Evolutionary conservation across 2,329 filamentous ascomycete genomes (phyloP), one percentile per base, ranked within the genome.

Genomic region (Falciphora oryzae): DNA sequence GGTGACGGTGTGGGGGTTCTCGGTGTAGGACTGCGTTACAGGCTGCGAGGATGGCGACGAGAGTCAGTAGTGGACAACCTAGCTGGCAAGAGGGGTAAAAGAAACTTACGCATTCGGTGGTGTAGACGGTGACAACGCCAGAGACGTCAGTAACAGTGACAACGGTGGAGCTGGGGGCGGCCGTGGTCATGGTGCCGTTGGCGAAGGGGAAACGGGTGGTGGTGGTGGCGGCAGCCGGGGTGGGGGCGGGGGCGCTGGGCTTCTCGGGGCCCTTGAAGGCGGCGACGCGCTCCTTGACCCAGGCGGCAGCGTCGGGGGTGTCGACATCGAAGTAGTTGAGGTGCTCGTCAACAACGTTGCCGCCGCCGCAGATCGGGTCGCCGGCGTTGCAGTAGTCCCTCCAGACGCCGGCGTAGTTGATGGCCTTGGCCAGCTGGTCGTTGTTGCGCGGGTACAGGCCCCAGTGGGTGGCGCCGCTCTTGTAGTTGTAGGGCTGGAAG

Each of bases 251-350:
- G 22, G 44, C 3, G 16, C 38, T 44, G 22, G 44, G 2, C 44
- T 53, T 53, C 5, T 2, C 22, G 22, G 44, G 44, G 22, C 44
- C 44, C 44, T 53, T n/a, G 44, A 53, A 53, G 44, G 44, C 44
- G 44, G 44, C 44, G 44, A 53, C 8, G 44, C 44, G 44, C 22
- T 25, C 8, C 57, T 70, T 68, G 38, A 74, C 71, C 71, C 72
- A 74, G 3, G 64, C 65, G 2, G 67, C 72, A 8, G 72, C 72
- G n/a, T 70, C 65, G 11, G 66, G 63, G 3, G 69, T 67, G 65
- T 71, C 72, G 11, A 69, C n/a, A 16, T 74, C 68, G 61, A 74
- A 75, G 67, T 75, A 75, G 61, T 71, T 69, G 27, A 71, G 67
- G 65, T 74, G 73, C 25, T 44, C 44, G 44, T 62, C 28, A 80